These are phyloP conservation scores for Arctium lappa DNA, from an alignment of 129 eudicot species.

Conservation along the genomic window DNA sequence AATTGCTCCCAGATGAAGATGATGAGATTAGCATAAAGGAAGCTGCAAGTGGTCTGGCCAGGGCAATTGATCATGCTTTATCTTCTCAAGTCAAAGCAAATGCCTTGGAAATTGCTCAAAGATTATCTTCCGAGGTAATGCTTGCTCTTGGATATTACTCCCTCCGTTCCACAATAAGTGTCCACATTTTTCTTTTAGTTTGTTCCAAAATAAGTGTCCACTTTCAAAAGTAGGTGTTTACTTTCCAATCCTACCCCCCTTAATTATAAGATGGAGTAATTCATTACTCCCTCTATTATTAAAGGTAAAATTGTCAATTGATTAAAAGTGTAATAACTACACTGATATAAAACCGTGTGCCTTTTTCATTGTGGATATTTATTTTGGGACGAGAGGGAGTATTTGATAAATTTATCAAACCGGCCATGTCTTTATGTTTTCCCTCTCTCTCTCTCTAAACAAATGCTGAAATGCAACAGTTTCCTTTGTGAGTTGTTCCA, in stretches of 20 bases:
- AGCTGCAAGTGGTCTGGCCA: conserved; percentile 52
- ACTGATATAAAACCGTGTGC: not conserved
- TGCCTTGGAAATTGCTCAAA: conserved; percentile 53
- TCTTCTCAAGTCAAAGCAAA: conserved; percentile 57
- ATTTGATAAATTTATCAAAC: no score
- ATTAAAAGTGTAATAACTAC: not conserved
- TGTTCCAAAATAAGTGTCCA: not conserved
- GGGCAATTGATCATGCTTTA: conserved; percentile 57
- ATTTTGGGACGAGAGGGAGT: not conserved
- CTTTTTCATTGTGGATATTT: not conserved
- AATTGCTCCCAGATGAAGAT: conserved; percentile 58
- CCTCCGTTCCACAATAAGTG: not conserved
- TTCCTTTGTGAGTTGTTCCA: not conserved
- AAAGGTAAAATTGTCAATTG: no score
- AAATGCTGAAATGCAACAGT: not conserved
- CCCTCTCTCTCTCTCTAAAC: not conserved
- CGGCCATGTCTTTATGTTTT: not conserved
- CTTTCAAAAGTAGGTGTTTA: not conserved
- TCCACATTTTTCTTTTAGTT: not conserved
- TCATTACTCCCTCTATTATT: no score
- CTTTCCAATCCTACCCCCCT: not conserved
- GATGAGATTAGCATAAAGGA: conserved; percentile 45
- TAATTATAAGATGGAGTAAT: no score
- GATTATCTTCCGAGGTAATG: conserved; percentile 67
- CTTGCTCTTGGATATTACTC: conserved; percentile 1